Conservation (phyloP, 2,329 filamentous ascomycete species). For the Allantophomopsis lycopodina region DNA sequence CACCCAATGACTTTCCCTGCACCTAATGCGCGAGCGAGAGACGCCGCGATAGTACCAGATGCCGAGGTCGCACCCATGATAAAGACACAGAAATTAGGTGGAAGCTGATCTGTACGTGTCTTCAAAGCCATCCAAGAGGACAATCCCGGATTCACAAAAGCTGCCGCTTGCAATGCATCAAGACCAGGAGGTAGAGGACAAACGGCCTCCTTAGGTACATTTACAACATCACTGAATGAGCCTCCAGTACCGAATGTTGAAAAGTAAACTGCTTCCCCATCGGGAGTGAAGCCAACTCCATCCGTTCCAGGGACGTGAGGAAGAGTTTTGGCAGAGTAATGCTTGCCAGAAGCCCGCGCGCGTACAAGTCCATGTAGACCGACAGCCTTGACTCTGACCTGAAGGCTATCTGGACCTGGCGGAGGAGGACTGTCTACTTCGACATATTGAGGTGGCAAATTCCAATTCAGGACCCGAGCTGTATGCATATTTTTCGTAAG, state of each 20-base stretch:
- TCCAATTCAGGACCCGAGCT: constrained; percentile 26
- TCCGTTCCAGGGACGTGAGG: constrained; percentile 39
- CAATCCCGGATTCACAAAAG: constrained; percentile 38
- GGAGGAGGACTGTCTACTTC: constrained; percentile 20
- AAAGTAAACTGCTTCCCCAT: constrained; percentile 36
- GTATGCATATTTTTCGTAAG: constrained; percentile 13
- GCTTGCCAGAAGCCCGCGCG: constrained; percentile 34
- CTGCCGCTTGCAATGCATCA: constrained; percentile 35
- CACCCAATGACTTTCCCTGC: constrained; percentile 35
- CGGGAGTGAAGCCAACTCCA: constrained; percentile 31
- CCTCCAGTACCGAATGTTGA: constrained; percentile 23
- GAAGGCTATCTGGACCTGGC: constrained; percentile 24
- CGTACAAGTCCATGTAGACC: constrained; percentile 40
- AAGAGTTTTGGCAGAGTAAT: constrained; percentile 33
- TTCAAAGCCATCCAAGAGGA: constrained; percentile 43
- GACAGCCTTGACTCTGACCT: constrained; percentile 35
- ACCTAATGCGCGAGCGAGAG: constrained; percentile 31
- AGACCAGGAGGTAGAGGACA: constrained; percentile 28
- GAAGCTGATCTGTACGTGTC: constrained; percentile 24
- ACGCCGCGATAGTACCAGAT: constrained; percentile 34
- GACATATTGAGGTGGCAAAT: constrained; percentile 17
- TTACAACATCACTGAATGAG: constrained; percentile 32
- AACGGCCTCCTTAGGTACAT: constrained; percentile 24
- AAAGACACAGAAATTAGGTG: constrained; percentile 29
- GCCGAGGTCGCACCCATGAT: constrained; percentile 38